Conservation (phyloP, 495 filamentous ascomycete genomes). For the Penicillium goetzii region DNA sequence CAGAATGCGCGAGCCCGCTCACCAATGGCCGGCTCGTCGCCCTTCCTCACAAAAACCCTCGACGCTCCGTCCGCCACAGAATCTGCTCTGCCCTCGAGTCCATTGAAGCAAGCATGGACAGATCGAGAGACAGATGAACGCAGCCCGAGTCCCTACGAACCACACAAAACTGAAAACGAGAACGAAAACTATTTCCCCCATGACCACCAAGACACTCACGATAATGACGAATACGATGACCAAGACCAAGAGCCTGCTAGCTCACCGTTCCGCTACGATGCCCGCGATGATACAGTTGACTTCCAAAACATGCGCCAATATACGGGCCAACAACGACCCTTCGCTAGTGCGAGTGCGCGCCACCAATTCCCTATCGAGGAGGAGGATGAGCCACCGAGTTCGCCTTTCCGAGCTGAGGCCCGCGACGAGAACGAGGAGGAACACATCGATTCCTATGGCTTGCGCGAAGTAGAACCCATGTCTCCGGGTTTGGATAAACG, state of each 20-base stretch:
- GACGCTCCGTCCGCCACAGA: conserved; percentile 37
- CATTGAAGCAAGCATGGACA: conserved; percentile 35
- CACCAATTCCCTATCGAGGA: conserved; percentile 7
- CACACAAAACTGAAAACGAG: conserved; percentile 21
- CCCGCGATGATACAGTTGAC: conserved; percentile 46
- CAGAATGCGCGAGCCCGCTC: conserved; percentile 48
- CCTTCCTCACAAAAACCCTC: conserved; percentile 32
- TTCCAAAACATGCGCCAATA: conserved; percentile 33
- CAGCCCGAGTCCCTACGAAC: conserved; percentile 15
- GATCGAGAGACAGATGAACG: conserved; percentile 16
- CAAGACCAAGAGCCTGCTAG: conserved; percentile 31
- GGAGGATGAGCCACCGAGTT: conserved; percentile 37
- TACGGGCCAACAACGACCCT: neutral
- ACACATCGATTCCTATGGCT: conserved; percentile 19
- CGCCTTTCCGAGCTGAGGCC: conserved; percentile 35
- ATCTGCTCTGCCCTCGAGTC: conserved; percentile 40
- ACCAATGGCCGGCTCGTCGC: conserved; percentile 33
- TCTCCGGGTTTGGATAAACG: conserved; percentile 27
- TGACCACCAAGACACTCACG: neutral
- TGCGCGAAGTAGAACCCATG: conserved; percentile 29
- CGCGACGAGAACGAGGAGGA: conserved; percentile 6
- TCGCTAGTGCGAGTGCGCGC: neutral
- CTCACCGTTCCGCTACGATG: conserved; percentile 46
- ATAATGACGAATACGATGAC: conserved; percentile 28
- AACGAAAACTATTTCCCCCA: conserved; percentile 19